phyloP scores from a whole-genome alignment of 2,329 filamentous ascomycete genomes.

The Colletotrichum limetticola region DNA sequence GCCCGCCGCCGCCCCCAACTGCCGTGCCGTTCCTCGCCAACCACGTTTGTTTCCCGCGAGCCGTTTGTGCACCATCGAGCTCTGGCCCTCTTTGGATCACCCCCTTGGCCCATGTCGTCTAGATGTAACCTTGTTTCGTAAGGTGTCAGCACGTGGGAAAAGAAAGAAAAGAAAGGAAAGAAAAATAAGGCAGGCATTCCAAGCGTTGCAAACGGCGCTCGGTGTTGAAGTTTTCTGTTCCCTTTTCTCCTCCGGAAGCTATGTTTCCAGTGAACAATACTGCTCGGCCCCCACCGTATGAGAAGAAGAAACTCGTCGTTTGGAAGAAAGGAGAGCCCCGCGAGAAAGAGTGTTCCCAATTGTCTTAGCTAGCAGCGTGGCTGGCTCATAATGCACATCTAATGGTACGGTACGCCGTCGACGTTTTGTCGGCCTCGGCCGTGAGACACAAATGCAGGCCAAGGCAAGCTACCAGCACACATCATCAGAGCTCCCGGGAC shows the following conservation, averaged over 20 bases:
- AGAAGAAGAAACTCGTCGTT: neutral
- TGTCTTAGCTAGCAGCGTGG: neutral
- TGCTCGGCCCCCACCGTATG: neutral
- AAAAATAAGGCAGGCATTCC: neutral
- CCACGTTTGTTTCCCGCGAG: slow-evolving; percentile 9
- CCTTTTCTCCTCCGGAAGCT: too few relatives aligned
- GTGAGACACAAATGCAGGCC: slow-evolving; percentile 28
- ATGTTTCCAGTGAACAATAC: neutral
- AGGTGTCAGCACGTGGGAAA: neutral
- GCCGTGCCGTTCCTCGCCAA: slow-evolving; percentile 12
- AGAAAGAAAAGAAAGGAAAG: neutral
- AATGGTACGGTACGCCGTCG: neutral
- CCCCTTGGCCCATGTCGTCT: slow-evolving; percentile 16
- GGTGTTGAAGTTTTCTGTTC: neutral
- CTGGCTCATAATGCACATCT: neutral
- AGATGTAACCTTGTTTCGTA: slow-evolving; percentile 15
- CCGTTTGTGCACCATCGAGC: neutral
- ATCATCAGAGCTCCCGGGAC: slow-evolving; percentile 21
- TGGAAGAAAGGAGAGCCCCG: neutral
- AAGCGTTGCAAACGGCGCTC: neutral
- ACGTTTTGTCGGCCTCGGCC: slow-evolving; percentile 1
- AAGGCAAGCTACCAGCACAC: slow-evolving; percentile 16
- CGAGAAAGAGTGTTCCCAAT: neutral
- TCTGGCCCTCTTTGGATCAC: neutral
- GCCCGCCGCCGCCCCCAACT: slow-evolving; percentile 9